Evolutionary conservation across 805 yeast species (phyloP).

Genomic region (Candida cerambycidarum): DNA sequence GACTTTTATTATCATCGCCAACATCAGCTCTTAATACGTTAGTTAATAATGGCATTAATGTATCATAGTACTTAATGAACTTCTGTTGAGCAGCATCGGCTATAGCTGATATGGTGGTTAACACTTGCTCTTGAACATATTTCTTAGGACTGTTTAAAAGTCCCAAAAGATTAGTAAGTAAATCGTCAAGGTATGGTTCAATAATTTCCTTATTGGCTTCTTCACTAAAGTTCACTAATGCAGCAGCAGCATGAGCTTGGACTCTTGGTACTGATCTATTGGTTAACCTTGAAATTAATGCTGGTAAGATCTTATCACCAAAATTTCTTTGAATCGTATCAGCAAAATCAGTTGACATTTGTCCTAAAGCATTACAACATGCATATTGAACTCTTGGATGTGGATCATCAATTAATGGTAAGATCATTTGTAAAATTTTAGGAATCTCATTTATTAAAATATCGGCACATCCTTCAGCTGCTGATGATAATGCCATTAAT

Average conservation of each 20-base stretch:
- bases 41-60: conserved; percentile 85
- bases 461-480: conserved; percentile 96
- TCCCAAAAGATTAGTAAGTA: conserved; percentile 70
- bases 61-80: conserved; percentile 88
- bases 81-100: conserved; percentile 94
- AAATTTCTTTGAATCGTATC: conserved; percentile 80
- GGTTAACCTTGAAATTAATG: conserved; percentile 77
- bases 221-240: conserved; percentile 92
- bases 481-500: conserved; percentile 92
- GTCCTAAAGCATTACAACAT: conserved; percentile 95
- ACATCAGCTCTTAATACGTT: conserved; percentile 77
- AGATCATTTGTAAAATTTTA: conserved; percentile 74
- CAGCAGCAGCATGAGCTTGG: conserved; percentile 98
- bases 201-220: conserved; percentile 82
- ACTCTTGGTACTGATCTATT: conserved; percentile 81
- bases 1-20: conserved; percentile 72
- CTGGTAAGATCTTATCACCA: conserved; percentile 80
- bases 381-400: conserved; percentile 97
- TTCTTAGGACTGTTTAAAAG: conserved; percentile 82
- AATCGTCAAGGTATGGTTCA: conserved; percentile 88
- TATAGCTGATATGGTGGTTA: conserved; percentile 93
- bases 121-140: conserved; percentile 95
- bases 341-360: conserved; percentile 94
- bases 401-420: conserved; percentile 80
- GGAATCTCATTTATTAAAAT: conserved; percentile 80